Evolutionary conservation across 164 flowering plant genomes (phyloP), one percentile per base, ranked within the genome.

Genomic region (Aristolochia fimbriata): DNA sequence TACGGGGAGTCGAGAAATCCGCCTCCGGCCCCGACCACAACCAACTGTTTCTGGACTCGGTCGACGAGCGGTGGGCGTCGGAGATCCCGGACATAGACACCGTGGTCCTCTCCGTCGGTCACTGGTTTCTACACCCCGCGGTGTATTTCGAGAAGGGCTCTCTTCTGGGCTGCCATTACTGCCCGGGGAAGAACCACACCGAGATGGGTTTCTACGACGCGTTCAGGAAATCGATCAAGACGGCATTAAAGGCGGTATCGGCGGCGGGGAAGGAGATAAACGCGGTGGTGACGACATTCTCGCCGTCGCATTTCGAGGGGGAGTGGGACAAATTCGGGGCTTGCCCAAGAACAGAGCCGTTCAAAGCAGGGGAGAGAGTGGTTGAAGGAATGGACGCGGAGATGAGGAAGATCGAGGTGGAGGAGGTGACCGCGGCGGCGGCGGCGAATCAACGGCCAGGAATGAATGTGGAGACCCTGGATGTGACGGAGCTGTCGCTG

Each of bases 271-370:
- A 83, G 65, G 82, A 76, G 57, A 80, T 73, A 0, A 8, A 46
- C 47, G 61, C 78, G 16, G 71, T 90, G 57, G 80, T 81, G 63
- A 66, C 91, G 60, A 86, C 90, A 0, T 65, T 79, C 30, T 85
- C 96, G 1, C 98, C 98, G 0, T 88, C 83, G 70, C 98, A 92
- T 68, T 92, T 88, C 62, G 91, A 87, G 74, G 98, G 96, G 47
- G 91, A 83, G 58, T 92, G 98, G 98, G 70, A 61, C 61, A 81
- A 68, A 30, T 96, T 92, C 25, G 96, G 96, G 5, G 81, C 71
- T 33, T 92, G 96, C 65, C 43, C 60, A 27, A 71, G 79, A 58
- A 78, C 68, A 7, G 62, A 61, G 43, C 98, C 96, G 23, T 78
- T 71, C 33, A 83, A 80, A 70, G 81, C 76, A 57, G 91, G 81